Base-by-base conservation (phyloP, 2,329 filamentous ascomycete genomes). In the Neonectria punicea region DNA sequence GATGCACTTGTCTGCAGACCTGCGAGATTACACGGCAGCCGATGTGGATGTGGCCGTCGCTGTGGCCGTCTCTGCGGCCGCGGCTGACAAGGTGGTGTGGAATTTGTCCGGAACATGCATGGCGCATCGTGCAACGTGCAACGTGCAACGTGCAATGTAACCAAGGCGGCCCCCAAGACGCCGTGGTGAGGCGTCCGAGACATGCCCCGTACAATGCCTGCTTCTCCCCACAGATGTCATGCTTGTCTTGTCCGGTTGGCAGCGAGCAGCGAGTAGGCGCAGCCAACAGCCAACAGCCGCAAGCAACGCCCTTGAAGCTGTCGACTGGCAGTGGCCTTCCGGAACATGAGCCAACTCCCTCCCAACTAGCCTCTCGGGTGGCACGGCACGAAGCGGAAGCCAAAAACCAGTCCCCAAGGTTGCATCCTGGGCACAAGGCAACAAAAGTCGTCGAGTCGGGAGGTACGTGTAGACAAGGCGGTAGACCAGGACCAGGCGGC, bases 381-480 rank as follows among this genome's bases (percentile, higher is more conserved):
- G 78, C 75, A 77, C 78, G 75, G 76, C 74, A 77, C 72, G 76
- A 76, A 73, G 74, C 76, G 74, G 73, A 69, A 67, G 67, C 72
- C 61, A 73, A 66, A 67, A 67, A 66, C 65, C 61, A 65, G 63
- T 61, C 59, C 54, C 61, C 65, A 61, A 56, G 43, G 65, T 58
- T 53, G 58, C 47, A 62, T 59, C 54, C 50, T 55, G 47, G 13
- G 44, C 22, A 11, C n/a, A 43, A 47, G 44, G 44, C 28, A 50
- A 16, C 8, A 8, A 4, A 30, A 10, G 30, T 10, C 30, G 30
- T 30, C 8, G 30, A 30, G 30, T 30, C 2, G 30, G 30, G 10
- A 25, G 25, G 25, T 25, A 25, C 9, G 43, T 18, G 25, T 22
- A 46, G 18, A 46, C 11, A 5, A 16, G 46, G 63, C n/a, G 54